Percentiles rank a stretch among this genome's conserved stretches.
These are phyloP conservation scores for Lentithecium fluviatile DNA, from an alignment of 495 filamentous ascomycete genomes.

Conservation along the genomic window DNA sequence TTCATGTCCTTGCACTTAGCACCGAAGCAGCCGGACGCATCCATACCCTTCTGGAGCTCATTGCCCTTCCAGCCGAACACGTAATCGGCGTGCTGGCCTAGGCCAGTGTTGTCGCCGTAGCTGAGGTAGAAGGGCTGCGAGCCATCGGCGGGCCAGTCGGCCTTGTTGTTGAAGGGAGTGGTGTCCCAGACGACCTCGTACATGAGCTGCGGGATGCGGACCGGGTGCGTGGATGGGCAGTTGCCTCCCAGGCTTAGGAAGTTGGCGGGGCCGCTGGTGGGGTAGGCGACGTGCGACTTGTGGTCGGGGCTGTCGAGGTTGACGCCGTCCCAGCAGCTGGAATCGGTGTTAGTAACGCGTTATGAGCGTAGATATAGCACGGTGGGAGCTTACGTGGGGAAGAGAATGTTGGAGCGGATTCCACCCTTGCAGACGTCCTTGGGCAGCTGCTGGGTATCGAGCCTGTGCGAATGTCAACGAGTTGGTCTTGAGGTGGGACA, in stretches of 20 bases:
- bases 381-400: constrained; percentile 19
- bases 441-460: constrained; percentile 11
- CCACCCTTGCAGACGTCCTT: constrained; percentile 15
- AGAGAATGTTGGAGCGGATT: constrained; percentile 27
- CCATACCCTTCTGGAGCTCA: constrained; percentile 25
- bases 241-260: constrained; percentile 25
- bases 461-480: not conserved
- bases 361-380: too few species aligned
- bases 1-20: constrained; percentile 19
- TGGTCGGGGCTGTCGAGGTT: constrained; percentile 30
- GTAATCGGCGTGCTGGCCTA: constrained; percentile 23
- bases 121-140: constrained; percentile 27
- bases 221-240: constrained; percentile 30
- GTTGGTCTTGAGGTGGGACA: too few species aligned
- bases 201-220: constrained; percentile 29
- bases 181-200: constrained; percentile 35
- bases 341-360: not conserved
- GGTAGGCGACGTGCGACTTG: constrained; percentile 28
- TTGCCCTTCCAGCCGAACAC: constrained; percentile 30
- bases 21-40: constrained; percentile 20
- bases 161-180: constrained; percentile 28
- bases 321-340: constrained; percentile 22
- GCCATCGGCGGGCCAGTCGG: constrained; percentile 28
- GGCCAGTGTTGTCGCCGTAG: constrained; percentile 26
- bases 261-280: constrained; percentile 17